phyloP scores from a whole-genome alignment of 306 rosid species.

The Casuarina equisetifolia region DNA sequence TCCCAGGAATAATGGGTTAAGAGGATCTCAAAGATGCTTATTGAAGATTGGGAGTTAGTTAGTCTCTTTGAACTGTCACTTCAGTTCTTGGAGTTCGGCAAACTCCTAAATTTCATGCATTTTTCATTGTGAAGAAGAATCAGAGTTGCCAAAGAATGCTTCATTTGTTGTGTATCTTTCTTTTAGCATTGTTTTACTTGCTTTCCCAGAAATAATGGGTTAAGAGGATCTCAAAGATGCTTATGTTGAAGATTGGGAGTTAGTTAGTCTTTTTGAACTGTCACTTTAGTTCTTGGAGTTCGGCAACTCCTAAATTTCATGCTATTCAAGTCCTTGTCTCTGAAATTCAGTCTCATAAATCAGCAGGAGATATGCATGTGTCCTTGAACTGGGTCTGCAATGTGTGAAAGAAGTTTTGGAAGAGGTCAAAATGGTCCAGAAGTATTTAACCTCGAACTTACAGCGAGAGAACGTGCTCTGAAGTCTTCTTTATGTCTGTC shows the following conservation, averaged over 20 bases:
- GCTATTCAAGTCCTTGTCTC: neutral
- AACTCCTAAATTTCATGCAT: conserved; percentile 17
- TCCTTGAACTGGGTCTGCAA: neutral
- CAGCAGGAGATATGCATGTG: neutral
- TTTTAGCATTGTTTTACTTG: conserved; percentile 28
- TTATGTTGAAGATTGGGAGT: conserved; percentile 26
- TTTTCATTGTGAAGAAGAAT: too few relatives aligned
- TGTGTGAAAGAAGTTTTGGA: neutral
- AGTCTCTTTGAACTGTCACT: conserved; percentile 25
- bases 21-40: conserved; percentile 36
- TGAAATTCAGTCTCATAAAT: neutral
- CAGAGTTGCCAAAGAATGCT: neutral
- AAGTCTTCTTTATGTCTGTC: neutral
- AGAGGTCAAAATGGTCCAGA: neutral
- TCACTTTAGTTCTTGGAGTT: conserved; percentile 29
- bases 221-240: conserved; percentile 36
- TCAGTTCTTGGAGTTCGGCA: conserved; percentile 34
- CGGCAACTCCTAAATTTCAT: conserved; percentile 34
- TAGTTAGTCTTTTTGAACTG: conserved; percentile 33
- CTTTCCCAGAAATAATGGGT: conserved; percentile 14
- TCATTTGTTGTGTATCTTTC: neutral
- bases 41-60: conserved; percentile 26
- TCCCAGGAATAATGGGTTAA: conserved; percentile 5
- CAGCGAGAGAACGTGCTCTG: neutral
- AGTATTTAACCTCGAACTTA: neutral